Percentiles rank a stretch among this genome's conserved stretches.
Evolutionary conservation across 2,329 filamentous ascomycete genomes (phyloP).

Genomic region (Sporothrix curviconia): DNA sequence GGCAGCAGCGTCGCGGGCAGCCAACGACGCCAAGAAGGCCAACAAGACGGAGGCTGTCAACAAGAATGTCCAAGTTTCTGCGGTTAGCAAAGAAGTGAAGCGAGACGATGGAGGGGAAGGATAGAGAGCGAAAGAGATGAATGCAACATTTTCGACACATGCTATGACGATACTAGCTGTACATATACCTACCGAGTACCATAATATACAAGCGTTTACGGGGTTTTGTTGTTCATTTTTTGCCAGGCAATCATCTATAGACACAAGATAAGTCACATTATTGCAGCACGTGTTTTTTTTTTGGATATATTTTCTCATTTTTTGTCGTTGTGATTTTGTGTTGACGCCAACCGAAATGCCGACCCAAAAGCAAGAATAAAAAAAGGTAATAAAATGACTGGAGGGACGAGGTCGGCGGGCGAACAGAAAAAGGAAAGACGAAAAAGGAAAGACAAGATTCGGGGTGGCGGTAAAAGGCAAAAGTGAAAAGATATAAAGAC

Average conservation of each 20-base stretch:
- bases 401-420: background rate
- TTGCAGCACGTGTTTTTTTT: background rate
- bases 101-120: background rate
- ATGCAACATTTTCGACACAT: too few species aligned
- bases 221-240: too few species aligned
- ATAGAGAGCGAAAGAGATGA: background rate
- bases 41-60: constrained; percentile 30
- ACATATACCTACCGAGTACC: too few species aligned
- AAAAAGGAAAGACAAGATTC: background rate
- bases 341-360: constrained; percentile 20
- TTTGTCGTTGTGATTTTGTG: constrained; percentile 14
- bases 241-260: too few species aligned
- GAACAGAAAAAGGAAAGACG: background rate
- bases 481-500: too few species aligned
- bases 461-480: too few species aligned
- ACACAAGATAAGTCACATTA: too few species aligned
- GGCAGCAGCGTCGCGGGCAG: constrained; percentile 25
- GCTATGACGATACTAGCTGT: too few species aligned
- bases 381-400: constrained; percentile 2
- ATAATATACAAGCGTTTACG: too few species aligned
- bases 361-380: constrained; percentile 18
- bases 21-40: constrained; percentile 19
- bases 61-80: constrained; percentile 21
- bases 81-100: constrained; percentile 19
- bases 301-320: constrained; percentile 4